Percentiles rank a stretch among this genome's conserved stretches.
phyloP scores from a whole-genome alignment of 2,329 filamentous ascomycete species.

The Ceratocystis alfenasii region DNA sequence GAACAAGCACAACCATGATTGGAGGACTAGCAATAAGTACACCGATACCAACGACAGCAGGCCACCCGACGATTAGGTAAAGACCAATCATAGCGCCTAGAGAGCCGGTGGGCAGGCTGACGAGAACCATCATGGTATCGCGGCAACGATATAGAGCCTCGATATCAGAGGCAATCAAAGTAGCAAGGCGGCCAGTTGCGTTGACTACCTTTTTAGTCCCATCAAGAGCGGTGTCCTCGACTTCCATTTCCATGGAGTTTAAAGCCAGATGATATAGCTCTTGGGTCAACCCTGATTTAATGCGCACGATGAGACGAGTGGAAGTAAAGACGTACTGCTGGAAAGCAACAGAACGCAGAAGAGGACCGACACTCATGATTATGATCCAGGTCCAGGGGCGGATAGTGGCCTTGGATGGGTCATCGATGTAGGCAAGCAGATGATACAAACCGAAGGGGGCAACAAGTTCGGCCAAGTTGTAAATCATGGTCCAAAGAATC shows the following conservation, averaged over 20 bases:
- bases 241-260: conserved; percentile 44
- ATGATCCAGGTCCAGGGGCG: conserved; percentile 43
- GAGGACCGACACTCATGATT: conserved; percentile 39
- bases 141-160: conserved; percentile 42
- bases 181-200: conserved; percentile 41
- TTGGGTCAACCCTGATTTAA: conserved; percentile 46
- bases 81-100: conserved; percentile 39
- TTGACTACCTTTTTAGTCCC: conserved; percentile 29
- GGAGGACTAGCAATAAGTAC: conserved; percentile 38
- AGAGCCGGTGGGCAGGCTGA: conserved; percentile 38
- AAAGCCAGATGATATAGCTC: conserved; percentile 47
- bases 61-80: conserved; percentile 45
- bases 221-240: conserved; percentile 31
- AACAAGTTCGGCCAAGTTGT: conserved; percentile 38
- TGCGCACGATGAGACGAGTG: conserved; percentile 39
- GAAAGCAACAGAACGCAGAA: conserved; percentile 38
- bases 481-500: conserved; percentile 32
- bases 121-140: conserved; percentile 38
- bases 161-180: conserved; percentile 48
- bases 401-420: conserved; percentile 35
- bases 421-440: conserved; percentile 36
- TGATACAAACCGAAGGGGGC: conserved; percentile 44
- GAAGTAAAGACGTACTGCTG: conserved; percentile 48
- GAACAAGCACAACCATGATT: conserved; percentile 39
- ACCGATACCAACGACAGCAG: conserved; percentile 41